These are phyloP conservation scores for Ophiobolus disseminans DNA, from an alignment of 2,329 filamentous ascomycete species.

Conservation along the genomic window DNA sequence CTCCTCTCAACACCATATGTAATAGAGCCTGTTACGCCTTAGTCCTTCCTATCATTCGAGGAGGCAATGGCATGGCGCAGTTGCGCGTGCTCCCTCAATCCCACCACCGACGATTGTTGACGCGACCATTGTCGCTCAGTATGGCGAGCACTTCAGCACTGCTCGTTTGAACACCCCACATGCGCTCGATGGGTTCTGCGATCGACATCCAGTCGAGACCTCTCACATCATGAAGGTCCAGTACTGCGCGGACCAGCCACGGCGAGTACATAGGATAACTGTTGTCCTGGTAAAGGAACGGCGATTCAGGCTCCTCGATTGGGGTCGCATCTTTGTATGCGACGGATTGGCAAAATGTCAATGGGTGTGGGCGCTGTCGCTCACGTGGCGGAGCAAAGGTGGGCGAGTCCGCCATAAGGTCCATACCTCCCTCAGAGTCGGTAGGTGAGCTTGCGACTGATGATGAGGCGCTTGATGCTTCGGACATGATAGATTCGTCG, in stretches of 20 bases:
- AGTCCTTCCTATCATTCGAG: neutral
- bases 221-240: slow-evolving; percentile 45
- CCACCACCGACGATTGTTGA: slow-evolving; percentile 44
- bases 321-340: slow-evolving; percentile 4
- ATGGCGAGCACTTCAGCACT: slow-evolving; percentile 47
- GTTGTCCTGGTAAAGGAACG: slow-evolving; percentile 40
- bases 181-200: slow-evolving; percentile 40
- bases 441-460: slow-evolving; percentile 36
- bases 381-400: slow-evolving; percentile 1
- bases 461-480: slow-evolving; percentile 25
- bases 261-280: slow-evolving; percentile 40
- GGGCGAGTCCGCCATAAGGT: slow-evolving; percentile 12
- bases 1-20: neutral
- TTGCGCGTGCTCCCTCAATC: slow-evolving; percentile 36
- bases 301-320: slow-evolving; percentile 20
- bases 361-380: slow-evolving; percentile 19
- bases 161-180: slow-evolving; percentile 43
- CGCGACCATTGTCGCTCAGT: slow-evolving; percentile 44
- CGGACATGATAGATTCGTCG: slow-evolving; percentile 39
- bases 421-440: slow-evolving; percentile 18
- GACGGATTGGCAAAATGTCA: slow-evolving; percentile 16
- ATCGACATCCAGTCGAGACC: slow-evolving; percentile 49
- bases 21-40: neutral
- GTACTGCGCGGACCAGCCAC: slow-evolving; percentile 46
- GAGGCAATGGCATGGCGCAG: too few relatives aligned